Base-by-base conservation (phyloP, 495 filamentous ascomycete genomes). In the Chaetomium cochliodes region DNA sequence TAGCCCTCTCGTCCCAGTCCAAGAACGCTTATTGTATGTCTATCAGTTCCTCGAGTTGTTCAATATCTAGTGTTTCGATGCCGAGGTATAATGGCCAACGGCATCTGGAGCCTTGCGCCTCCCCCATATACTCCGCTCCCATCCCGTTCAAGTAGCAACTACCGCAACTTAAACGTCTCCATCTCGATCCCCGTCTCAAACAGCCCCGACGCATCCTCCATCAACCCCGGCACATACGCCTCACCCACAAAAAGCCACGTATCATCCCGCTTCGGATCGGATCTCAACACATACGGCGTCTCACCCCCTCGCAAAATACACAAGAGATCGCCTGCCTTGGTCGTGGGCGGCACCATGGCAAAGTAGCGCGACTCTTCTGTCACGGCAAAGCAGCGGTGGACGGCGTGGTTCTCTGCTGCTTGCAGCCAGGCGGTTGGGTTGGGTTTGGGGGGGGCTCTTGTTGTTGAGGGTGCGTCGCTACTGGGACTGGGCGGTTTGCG, bases 261-360 rank as follows among this genome's bases (percentile, higher is more conserved):
- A 4, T 59, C 33, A 5, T 28, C 15, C 3, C 26, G 54, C 54
- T 59, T 53, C 33, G 63, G 46, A 28, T 65, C 55, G 22, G 25
- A 13, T 11, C 63, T 39, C 47, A 65, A 41, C 55, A 65, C 63
- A 59, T 65, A 65, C 20, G 55, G 63, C 30, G 63, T 65, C 33
- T 65, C 63, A 26, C 63, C 63, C 22, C 63, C 63, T 30, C n/a
- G 18, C 63, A 65, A 30, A 37, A 65, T n/a, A 65, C 63, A 65
- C 54, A 65, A 20, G 30, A 65, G 11, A 59, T 65, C 63, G 18
- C 54, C 63, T 12, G 63, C 3, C 30, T 60, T 59, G 5, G 63
- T 46, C n/a, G 63, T 65, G 37, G 63, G 63, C 30, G 63, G 63
- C n/a, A 65, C 55, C 56, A 65, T 33, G 15, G 63, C 63, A 52